Base-by-base conservation (phyloP, 164 flowering plant species). In the Vitis riparia region DNA sequence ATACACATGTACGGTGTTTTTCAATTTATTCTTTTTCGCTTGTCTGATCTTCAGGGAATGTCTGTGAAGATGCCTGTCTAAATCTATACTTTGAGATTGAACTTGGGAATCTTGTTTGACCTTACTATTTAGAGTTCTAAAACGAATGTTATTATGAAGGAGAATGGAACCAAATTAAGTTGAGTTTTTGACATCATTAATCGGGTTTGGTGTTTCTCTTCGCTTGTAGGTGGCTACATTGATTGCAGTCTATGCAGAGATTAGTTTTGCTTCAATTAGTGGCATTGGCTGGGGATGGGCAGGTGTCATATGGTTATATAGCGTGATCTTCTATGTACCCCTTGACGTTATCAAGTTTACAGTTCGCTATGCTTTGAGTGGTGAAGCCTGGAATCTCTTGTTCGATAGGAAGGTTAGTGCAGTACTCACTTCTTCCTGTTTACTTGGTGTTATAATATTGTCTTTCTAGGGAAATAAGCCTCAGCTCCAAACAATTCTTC, bases 221-320 rank as follows among this genome's bases (percentile, higher is more conserved):
- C 67, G 48, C 30, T 68, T 62, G 32, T 69, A 89, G 94, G 89
- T 87, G 73, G 97, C 94, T 27, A 90, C 97, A 62, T 48, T 90
- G 69, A 87, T 90, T 69, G 87, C 97, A 68, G 94, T 87, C 19
- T 90, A 90, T 68, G 94, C 94, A 61, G 57, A 83, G 51, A 86
- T 89, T 29, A 75, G 81, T 80, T 91, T 89, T 83, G 91, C 94
- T 65, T 78, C 85, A 51, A 86, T 91, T 63, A 75, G 76, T 12
- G 94, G 97, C 69, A 87, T 89, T 59, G 94, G 97, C 63, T 89
- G 93, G 97, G 89, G 97, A 63, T 91, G 92, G 94, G 92, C 94
- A 29, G 97, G 92, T 59, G 82, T 89, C 19, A 88, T 89, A 61
- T 91, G 97, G 94, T 29, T 89, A 55, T 92, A 92, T 63, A 88